Percentiles rank a stretch among this genome's conserved stretches.
Evolutionary conservation across 1,284 basidiomycete genomes (phyloP).

Genomic region (Athelia sp.): DNA sequence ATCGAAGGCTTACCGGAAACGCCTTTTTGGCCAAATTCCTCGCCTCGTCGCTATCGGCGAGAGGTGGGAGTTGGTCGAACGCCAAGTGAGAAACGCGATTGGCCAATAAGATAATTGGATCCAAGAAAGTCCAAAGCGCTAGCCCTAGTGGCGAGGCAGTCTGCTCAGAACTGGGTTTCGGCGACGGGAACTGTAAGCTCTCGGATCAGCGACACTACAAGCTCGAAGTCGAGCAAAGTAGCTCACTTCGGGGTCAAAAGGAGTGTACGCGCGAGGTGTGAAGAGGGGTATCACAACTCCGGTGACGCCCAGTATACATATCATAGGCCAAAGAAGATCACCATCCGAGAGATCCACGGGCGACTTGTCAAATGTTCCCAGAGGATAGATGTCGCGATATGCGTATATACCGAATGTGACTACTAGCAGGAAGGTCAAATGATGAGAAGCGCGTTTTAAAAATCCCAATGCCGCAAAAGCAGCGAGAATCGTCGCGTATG

Average conservation of each 20-base stretch:
- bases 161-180: conserved; percentile 46
- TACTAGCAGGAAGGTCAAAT: conserved; percentile 18
- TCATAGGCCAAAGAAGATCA: conserved; percentile 21
- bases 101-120: conserved; percentile 32
- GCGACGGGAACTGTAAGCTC: conserved; percentile 13
- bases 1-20: conserved; percentile 7
- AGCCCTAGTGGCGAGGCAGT: conserved; percentile 44
- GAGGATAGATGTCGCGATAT: conserved; percentile 53
- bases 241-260: conserved; percentile 22
- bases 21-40: conserved; percentile 18
- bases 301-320: conserved; percentile 15
- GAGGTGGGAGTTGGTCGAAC: conserved; percentile 33
- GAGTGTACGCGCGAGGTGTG: conserved; percentile 21
- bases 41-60: conserved; percentile 43
- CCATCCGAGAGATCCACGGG: conserved; percentile 20
- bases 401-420: conserved; percentile 32
- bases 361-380: conserved; percentile 32
- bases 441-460: not conserved
- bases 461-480: conserved; percentile 1
- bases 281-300: conserved; percentile 19
- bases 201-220: conserved; percentile 19
- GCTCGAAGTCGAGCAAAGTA: not conserved
- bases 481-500: conserved; percentile 12
- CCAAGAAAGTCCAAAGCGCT: conserved; percentile 45
- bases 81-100: conserved; percentile 23